A percentile compares a stretch with the other conserved stretches of the same genome.
Conservation (phyloP, 2,329 filamentous ascomycete genomes). For the Botrytis byssoidea region DNA sequence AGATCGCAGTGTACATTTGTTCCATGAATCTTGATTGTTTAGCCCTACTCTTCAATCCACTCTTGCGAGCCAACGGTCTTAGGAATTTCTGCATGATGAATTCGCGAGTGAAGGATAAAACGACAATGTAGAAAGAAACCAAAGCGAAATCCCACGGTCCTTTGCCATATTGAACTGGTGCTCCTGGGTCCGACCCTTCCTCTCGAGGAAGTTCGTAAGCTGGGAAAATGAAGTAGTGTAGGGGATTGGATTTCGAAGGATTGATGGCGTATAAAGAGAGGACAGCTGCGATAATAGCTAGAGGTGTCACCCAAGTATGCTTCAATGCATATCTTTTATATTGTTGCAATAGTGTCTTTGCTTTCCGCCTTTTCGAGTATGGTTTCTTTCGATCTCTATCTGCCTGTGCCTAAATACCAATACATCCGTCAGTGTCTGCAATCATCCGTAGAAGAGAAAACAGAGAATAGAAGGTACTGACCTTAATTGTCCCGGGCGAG, state of each 20-base stretch:
- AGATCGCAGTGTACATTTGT: constrained; percentile 88
- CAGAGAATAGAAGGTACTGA: constrained; percentile 19
- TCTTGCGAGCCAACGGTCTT: constrained; percentile 68
- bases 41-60: constrained; percentile 65
- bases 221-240: constrained; percentile 82
- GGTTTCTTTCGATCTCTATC: constrained; percentile 38
- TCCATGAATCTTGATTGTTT: constrained; percentile 96
- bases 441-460: neutral
- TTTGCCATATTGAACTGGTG: constrained; percentile 75
- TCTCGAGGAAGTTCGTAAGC: constrained; percentile 70
- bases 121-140: constrained; percentile 82
- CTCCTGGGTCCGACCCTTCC: constrained; percentile 42
- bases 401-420: constrained; percentile 28
- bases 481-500: constrained; percentile 33
- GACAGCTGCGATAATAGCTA: constrained; percentile 63
- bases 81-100: constrained; percentile 92
- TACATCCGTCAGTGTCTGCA: neutral
- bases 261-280: constrained; percentile 69
- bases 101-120: constrained; percentile 89
- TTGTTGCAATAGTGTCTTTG: constrained; percentile 47
- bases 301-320: constrained; percentile 63
- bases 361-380: constrained; percentile 40
- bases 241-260: constrained; percentile 73
- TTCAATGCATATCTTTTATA: constrained; percentile 47
- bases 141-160: constrained; percentile 81